A percentile compares a stretch with the other conserved stretches of the same genome.
Evolutionary conservation across 495 filamentous ascomycete species (phyloP).

Genomic region (Emericellopsis terricola): DNA sequence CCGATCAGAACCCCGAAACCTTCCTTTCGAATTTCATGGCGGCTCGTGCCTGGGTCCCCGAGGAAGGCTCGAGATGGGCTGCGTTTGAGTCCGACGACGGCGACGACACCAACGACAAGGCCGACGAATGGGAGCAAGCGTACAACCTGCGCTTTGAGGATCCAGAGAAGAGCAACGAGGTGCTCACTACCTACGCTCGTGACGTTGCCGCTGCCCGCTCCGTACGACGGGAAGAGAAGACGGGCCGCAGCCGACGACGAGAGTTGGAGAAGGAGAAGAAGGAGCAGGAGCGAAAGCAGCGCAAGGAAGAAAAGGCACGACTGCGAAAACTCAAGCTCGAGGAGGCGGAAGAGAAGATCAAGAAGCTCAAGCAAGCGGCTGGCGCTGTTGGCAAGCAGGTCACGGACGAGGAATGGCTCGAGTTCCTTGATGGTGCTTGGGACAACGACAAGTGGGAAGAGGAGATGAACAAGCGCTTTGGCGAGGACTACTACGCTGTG

Average conservation of each 20-base stretch:
- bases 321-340: constrained; percentile 75
- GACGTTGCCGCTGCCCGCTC: constrained; percentile 62
- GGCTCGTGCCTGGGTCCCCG: constrained; percentile 71
- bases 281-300: constrained; percentile 57
- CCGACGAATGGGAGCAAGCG: constrained; percentile 78
- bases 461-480: constrained; percentile 75
- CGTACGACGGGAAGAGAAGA: constrained; percentile 68
- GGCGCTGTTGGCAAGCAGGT: constrained; percentile 52
- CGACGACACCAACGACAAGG: constrained; percentile 61
- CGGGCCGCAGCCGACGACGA: constrained; percentile 52
- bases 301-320: constrained; percentile 65
- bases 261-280: constrained; percentile 59
- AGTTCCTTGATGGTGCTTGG: constrained; percentile 70
- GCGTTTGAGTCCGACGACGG: constrained; percentile 88
- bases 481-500: constrained; percentile 72
- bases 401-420: constrained; percentile 59
- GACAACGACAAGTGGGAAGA: constrained; percentile 73
- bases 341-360: constrained; percentile 65
- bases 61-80: constrained; percentile 36
- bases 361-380: constrained; percentile 71
- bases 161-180: constrained; percentile 65
- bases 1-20: constrained; percentile 78
- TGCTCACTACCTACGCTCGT: constrained; percentile 70
- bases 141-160: constrained; percentile 97
- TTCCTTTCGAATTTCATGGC: constrained; percentile 83